These are phyloP conservation scores for Trichocladium antarcticum DNA, from an alignment of 495 filamentous ascomycete species.

Conservation along the genomic window DNA sequence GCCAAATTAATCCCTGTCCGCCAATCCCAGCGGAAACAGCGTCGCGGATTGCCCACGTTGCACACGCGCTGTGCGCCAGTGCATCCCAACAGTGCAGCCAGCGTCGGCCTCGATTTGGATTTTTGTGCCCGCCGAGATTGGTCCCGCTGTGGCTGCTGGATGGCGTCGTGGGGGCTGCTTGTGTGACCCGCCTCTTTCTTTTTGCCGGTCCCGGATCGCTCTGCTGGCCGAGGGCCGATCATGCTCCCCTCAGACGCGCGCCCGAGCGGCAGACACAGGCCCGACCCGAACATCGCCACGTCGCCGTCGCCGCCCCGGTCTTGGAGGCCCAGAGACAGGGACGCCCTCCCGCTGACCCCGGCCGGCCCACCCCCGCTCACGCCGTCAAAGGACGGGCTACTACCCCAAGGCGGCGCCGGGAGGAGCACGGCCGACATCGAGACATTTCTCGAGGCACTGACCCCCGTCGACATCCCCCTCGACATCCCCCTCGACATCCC, in stretches of 20 bases:
- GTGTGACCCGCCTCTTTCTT: constrained; percentile 15
- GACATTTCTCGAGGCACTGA: constrained; percentile 25
- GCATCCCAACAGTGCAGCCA: constrained; percentile 3
- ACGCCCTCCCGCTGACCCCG: constrained; percentile 16
- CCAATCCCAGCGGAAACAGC: background rate
- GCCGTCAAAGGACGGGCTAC: constrained; percentile 9
- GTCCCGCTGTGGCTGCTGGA: constrained; percentile 3
- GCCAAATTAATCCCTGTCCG: background rate
- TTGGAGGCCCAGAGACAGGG: background rate
- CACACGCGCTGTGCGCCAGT: background rate
- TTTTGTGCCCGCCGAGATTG: background rate
- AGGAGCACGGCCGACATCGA: constrained; percentile 25
- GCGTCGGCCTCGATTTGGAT: background rate
- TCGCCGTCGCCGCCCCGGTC: constrained; percentile 1
- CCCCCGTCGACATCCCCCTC: constrained; percentile 24
- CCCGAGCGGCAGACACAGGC: constrained; percentile 13
- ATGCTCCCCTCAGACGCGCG: constrained; percentile 21
- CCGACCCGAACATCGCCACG: constrained; percentile 24
- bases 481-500: constrained; percentile 23
- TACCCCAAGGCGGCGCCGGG: constrained; percentile 11
- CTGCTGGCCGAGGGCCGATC: constrained; percentile 5
- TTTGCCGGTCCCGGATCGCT: constrained; percentile 4
- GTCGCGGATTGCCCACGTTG: constrained; percentile 10
- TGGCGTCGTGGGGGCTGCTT: constrained; percentile 2
- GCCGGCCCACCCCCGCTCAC: constrained; percentile 10